phyloP scores from a whole-genome alignment of 2,329 filamentous ascomycete genomes.

The Colletotrichum eremochloae region DNA sequence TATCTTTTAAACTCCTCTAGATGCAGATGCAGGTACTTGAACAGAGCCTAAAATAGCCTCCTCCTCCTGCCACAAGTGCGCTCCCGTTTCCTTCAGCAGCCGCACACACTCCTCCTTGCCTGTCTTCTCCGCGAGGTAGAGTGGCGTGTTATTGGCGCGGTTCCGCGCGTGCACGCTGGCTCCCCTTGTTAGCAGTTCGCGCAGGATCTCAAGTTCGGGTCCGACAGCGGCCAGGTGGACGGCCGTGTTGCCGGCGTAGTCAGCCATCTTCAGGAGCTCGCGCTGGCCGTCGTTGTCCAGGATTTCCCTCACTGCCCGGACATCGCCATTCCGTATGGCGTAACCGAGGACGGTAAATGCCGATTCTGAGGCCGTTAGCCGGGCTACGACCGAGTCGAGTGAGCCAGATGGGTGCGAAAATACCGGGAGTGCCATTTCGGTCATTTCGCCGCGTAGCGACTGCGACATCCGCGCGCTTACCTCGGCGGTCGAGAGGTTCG shows the following conservation, averaged over 20 bases:
- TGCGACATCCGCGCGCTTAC: slow-evolving; percentile 79
- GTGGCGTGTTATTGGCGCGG: slow-evolving; percentile 73
- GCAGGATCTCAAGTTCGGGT: slow-evolving; percentile 67
- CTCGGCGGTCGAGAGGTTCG: slow-evolving; percentile 72
- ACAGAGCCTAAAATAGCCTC: slow-evolving; percentile 37
- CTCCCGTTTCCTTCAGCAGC: slow-evolving; percentile 70
- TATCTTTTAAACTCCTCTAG: slow-evolving; percentile 35
- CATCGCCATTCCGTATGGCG: slow-evolving; percentile 79
- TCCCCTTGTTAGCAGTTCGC: slow-evolving; percentile 70
- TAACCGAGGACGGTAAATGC: slow-evolving; percentile 84
- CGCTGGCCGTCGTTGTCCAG: slow-evolving; percentile 71
- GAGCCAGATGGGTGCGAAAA: slow-evolving; percentile 80
- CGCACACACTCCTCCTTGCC: slow-evolving; percentile 66
- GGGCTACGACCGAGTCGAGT: slow-evolving; percentile 57
- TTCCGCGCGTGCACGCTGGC: slow-evolving; percentile 78
- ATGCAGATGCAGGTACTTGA: slow-evolving; percentile 34
- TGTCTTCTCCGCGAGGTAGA: slow-evolving; percentile 72
- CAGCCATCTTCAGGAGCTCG: slow-evolving; percentile 78
- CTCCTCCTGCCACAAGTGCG: slow-evolving; percentile 67
- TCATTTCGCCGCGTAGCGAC: slow-evolving; percentile 87
- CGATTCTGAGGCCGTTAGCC: slow-evolving; percentile 65
- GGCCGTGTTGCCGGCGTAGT: slow-evolving; percentile 85
- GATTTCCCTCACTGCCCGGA: slow-evolving; percentile 74
- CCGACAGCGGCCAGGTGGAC: slow-evolving; percentile 70
- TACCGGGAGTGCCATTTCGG: slow-evolving; percentile 77